phyloP scores from a whole-genome alignment of 768 basidiomycete genomes.

The Lactarius vividus region DNA sequence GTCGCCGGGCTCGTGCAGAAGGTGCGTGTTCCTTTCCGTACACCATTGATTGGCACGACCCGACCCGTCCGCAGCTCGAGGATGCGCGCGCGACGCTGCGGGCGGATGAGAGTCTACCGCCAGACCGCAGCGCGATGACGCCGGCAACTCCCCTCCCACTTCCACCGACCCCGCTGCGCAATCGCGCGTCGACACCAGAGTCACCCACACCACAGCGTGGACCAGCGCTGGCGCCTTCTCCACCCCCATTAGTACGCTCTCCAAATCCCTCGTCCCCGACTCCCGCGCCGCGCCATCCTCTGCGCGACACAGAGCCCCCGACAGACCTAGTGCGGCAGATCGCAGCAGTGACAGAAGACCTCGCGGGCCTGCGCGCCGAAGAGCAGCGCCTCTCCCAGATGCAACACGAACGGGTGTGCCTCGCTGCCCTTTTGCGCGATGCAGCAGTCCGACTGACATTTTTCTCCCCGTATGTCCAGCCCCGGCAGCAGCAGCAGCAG shows the following conservation, averaged over 20 bases:
- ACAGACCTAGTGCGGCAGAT: slow-evolving; percentile 18
- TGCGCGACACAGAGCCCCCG: not conserved
- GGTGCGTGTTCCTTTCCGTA: slow-evolving; percentile 5
- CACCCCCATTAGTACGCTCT: not conserved
- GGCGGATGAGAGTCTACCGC: not conserved
- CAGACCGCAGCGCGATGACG: not conserved
- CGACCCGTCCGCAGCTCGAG: slow-evolving; percentile 13
- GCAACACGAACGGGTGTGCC: slow-evolving; percentile 9
- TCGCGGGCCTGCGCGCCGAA: slow-evolving; percentile 9
- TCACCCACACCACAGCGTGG: slow-evolving; percentile 15
- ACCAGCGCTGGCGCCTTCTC: not conserved
- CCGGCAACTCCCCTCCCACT: not conserved
- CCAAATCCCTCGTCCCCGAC: not conserved
- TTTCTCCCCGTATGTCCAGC: not conserved
- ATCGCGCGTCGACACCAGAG: not conserved
- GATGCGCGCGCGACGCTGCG: slow-evolving; percentile 13
- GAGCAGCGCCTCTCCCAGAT: slow-evolving; percentile 12
- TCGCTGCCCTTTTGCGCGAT: not conserved
- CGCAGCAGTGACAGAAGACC: slow-evolving; percentile 11
- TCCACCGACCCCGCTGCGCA: not conserved
- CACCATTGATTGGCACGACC: not conserved
- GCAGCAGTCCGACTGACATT: not conserved
- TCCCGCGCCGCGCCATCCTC: not conserved
- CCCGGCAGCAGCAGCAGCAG: not conserved
- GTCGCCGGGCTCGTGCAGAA: slow-evolving; percentile 17